Evolutionary conservation across 169 alveolate genomes (phyloP), one percentile per base, ranked within the genome.

Genomic region (Cryptosporidium andersoni): DNA sequence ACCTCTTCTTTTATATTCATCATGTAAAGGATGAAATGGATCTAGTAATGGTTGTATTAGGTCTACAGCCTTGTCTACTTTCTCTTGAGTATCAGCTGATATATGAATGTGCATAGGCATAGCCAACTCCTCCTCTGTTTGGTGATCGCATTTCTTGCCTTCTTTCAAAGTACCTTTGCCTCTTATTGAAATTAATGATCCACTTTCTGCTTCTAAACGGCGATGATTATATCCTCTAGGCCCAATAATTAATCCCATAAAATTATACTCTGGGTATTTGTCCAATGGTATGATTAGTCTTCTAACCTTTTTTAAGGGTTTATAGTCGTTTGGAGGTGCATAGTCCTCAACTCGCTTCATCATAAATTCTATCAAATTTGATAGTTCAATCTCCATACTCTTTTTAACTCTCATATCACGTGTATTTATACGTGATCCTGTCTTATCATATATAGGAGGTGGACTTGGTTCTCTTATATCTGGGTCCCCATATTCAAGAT

Each of bases 181-280:
- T 51, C 97, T 88, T 52, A 94, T 91, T 64, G 95, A 92, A 62
- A 94, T 94, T 80, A 91, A 94, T 1, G 97, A 94, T 36, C 96
- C 96, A 81, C 96, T 92, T 66, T 94, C 96, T 36, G 96, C 95
- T 88, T 94, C 96, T 51, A 94, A 90, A 16, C 97, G 80, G 43
- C 94, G 93, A 93, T 96, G 99, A 81, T 96, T 95, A 81, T 96
- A 94, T 12, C 99, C 99, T 60, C 98, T 89, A 5, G 98, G 98
- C 2, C 99, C 99, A 55, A 96, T 94, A 68, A 96, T 95, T 66
- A 96, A 91, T 1, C 98, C 98, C 95, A 96, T 95, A 91, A 95
- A 96, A 89, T 95, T 95, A 88, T 94, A 93, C 64, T 95, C 97
- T 2, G 98, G 98, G 80, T 94, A 95, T 91, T 93, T 93, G 65